A percentile compares a stretch with the other conserved stretches of the same genome.
Evolutionary conservation across 2,329 filamentous ascomycete genomes (phyloP).

Genomic region (Stachybotrys chlorohalonatus): DNA sequence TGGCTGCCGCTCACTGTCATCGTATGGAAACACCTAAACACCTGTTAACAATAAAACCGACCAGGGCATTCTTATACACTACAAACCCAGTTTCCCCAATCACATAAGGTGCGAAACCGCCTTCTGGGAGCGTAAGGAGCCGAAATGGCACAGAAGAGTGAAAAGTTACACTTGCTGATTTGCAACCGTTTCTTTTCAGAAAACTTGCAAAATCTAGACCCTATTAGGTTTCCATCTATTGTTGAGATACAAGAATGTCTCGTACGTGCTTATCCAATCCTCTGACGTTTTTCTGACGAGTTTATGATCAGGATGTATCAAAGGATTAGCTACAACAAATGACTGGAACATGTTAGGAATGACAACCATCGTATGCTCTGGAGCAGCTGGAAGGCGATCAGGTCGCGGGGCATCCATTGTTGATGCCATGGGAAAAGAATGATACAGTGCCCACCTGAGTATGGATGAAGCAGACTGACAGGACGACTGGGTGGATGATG

Average conservation of each 20-base stretch:
- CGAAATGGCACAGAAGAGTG: conserved; percentile 11
- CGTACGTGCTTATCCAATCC: conserved; percentile 7
- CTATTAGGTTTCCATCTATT: background rate
- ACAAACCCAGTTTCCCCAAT: conserved; percentile 15
- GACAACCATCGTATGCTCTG: conserved; percentile 1
- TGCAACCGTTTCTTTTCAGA: conserved; percentile 4
- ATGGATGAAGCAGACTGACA: too few species aligned
- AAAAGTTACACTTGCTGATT: conserved; percentile 11
- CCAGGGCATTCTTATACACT: background rate
- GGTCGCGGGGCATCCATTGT: background rate
- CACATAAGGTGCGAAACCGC: conserved; percentile 9
- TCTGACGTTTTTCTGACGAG: conserved; percentile 8
- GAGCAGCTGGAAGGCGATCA: background rate
- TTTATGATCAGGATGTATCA: conserved; percentile 8
- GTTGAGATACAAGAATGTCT: too few species aligned
- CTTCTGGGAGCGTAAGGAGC: conserved; percentile 7
- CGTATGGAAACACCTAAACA: conserved; percentile 10
- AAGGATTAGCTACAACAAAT: conserved; percentile 7
- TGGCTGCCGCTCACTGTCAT: conserved; percentile 8
- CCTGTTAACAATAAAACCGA: background rate
- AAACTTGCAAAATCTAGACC: conserved; percentile 7
- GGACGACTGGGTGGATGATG: too few species aligned
- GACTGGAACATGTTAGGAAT: conserved; percentile 11
- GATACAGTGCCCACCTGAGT: background rate
- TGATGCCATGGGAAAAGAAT: background rate